Percentiles rank a stretch among this genome's conserved stretches.
Conservation (phyloP, 2,329 filamentous ascomycete species). For the Colletotrichum orbiculare region DNA sequence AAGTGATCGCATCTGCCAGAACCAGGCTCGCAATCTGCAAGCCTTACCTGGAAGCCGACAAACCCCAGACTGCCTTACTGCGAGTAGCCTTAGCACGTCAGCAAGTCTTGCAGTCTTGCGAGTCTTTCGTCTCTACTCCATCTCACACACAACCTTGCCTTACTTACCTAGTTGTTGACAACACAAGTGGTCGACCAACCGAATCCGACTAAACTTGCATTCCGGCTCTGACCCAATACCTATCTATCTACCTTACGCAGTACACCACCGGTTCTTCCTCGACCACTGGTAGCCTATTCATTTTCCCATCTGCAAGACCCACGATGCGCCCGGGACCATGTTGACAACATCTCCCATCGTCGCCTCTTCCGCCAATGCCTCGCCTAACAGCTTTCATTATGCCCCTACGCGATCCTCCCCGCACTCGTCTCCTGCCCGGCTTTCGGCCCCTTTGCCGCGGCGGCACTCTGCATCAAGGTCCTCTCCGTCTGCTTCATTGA, state of each 20-base stretch:
- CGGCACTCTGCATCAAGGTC: slow-evolving; percentile 48
- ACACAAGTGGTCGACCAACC: background rate
- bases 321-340: slow-evolving; percentile 66
- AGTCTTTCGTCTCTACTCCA: background rate
- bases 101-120: background rate
- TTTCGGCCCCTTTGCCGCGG: slow-evolving; percentile 53
- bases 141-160: background rate
- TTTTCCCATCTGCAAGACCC: slow-evolving; percentile 18
- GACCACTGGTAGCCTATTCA: slow-evolving; percentile 9
- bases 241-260: slow-evolving; percentile 3
- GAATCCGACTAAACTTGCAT: background rate
- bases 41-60: slow-evolving; percentile 10
- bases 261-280: slow-evolving; percentile 18
- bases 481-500: slow-evolving; percentile 47
- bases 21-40: slow-evolving; percentile 23
- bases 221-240: background rate
- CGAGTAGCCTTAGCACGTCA: background rate
- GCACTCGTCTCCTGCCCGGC: slow-evolving; percentile 53
- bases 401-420: slow-evolving; percentile 57
- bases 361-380: slow-evolving; percentile 63
- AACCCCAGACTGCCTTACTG: slow-evolving; percentile 10
- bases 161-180: background rate
- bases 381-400: slow-evolving; percentile 62
- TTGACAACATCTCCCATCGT: slow-evolving; percentile 68
- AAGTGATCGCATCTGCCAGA: too few species aligned